Evolutionary conservation across 257 asterid genomes (phyloP), one percentile per base, ranked within the genome.

Genomic region (Jasminum sambac): DNA sequence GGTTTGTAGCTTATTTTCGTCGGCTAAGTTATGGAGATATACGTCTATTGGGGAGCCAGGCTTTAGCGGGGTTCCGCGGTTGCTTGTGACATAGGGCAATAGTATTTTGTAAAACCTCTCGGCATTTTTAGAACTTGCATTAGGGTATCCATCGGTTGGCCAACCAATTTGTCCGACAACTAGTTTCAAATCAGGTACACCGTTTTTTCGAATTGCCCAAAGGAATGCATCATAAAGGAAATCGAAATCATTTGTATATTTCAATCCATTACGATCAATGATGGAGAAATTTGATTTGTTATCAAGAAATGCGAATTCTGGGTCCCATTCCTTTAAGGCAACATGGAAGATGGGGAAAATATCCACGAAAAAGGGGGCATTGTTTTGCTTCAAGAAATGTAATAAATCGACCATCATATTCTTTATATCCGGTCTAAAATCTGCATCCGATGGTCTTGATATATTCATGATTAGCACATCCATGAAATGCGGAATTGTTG

Each of bases 131-230:
- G 9, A 0, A 25, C 36, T 82, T 0, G 86, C 89, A 2, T 76
- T 65, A 12, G 39, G 38, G 41, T n/a, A 37, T 5, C 89, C 89
- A 12, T 84, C 90, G 0, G 96, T 86, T 1, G 96, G 93, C 91
- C 94, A 89, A 9, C 96, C 94, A 16, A 89, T 75, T 48, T 80
- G 78, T n/a, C 84, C 81, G 0, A 87, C 75, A 36, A 69, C 58
- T 8, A 89, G 69, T 24, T 61, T 43, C 67, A 83, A 3, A 23
- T 74, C 13, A 0, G 78, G 60, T 11, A 64, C 58, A 8, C 88
- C 91, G 0, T 73, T 76, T 58, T 87, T 89, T 2, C 10, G 65
- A 14, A 89, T 5, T 0, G 91, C 85, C 69, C 76, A 73, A 0
- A 79, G 78, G 19, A 76, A 63, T 0, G 84, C 75, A 24, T 89